Conservation (phyloP, 2,329 filamentous ascomycete species). For the Diaporthe citriasiana region DNA sequence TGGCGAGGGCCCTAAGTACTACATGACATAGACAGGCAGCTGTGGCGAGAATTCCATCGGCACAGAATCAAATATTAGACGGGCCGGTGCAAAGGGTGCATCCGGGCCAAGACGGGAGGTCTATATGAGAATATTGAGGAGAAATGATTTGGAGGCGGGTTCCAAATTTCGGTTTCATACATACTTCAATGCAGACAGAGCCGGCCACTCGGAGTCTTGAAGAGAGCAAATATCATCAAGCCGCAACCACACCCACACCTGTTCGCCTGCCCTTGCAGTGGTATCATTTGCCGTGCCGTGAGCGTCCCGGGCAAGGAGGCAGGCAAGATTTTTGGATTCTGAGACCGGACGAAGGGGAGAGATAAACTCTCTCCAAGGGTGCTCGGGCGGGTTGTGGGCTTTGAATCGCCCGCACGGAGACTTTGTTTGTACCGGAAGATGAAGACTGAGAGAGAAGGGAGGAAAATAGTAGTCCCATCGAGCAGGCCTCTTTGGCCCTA, state of each 20-base stretch:
- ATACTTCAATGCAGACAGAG: background rate
- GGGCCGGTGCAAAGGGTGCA: background rate
- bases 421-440: background rate
- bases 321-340: slow-evolving; percentile 14
- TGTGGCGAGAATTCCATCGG: background rate
- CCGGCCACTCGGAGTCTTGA: slow-evolving; percentile 1
- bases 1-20: slow-evolving; percentile 82
- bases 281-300: background rate
- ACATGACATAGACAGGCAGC: slow-evolving; percentile 67
- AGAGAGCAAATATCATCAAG: background rate
- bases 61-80: background rate
- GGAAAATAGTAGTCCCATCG: background rate
- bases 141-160: background rate
- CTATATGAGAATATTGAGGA: background rate
- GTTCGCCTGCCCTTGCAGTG: background rate
- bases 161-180: background rate
- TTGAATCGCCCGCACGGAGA: slow-evolving; percentile 7
- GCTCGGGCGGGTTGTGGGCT: background rate
- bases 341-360: slow-evolving; percentile 6
- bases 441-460: background rate
- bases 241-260: background rate
- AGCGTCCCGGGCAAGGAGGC: background rate
- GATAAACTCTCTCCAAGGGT: slow-evolving; percentile 6
- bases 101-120: background rate
- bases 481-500: background rate